Evolutionary conservation across 2,329 filamentous ascomycete species (phyloP), one percentile per base, ranked within the genome.

Genomic region (Dothideomycetidae sp.): DNA sequence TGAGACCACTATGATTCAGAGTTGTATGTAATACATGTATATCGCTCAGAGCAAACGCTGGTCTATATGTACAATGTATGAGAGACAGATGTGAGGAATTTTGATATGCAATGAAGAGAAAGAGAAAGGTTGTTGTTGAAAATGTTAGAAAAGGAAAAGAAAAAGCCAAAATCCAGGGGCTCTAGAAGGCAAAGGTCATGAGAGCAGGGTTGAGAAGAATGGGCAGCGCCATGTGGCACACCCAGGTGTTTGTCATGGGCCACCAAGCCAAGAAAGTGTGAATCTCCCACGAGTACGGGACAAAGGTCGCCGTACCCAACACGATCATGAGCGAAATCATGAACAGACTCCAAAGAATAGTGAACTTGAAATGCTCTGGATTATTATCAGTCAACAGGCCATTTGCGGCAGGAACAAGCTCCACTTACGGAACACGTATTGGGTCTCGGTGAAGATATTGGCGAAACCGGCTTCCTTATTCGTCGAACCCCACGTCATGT

Each of bases 381-480:
- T n/a, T n/a, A n/a, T n/a, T n/a, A n/a, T n/a, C n/a, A n/a, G n/a
- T n/a, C n/a, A n/a, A n/a, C n/a, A n/a, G n/a, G n/a, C n/a, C n/a
- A n/a, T n/a, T n/a, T n/a, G n/a, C n/a, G n/a, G n/a, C n/a, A n/a
- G n/a, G n/a, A n/a, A n/a, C n/a, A n/a, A n/a, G n/a, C n/a, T n/a
- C n/a, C n/a, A n/a, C n/a, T n/a, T n/a, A n/a, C n/a, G n/a, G n/a
- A n/a, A n/a, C n/a, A n/a, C n/a, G n/a, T n/a, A n/a, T n/a, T n/a
- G n/a, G n/a, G n/a, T 64, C 3, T 73, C 70, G 43, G 65, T 54
- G 50, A 70, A 67, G 51, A 75, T 73, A 45, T 64, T 66, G 31
- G 65, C 65, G 47, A 67, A 58, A 48, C 70, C 66, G 26, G 66
- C 59, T 53, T 75, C 70, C 54, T 73, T 74, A 44, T 67, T 63